Percentiles rank a stretch among this genome's conserved stretches.
Conservation (phyloP, 2,329 filamentous ascomycete species). For the Penicillium sp. region DNA sequence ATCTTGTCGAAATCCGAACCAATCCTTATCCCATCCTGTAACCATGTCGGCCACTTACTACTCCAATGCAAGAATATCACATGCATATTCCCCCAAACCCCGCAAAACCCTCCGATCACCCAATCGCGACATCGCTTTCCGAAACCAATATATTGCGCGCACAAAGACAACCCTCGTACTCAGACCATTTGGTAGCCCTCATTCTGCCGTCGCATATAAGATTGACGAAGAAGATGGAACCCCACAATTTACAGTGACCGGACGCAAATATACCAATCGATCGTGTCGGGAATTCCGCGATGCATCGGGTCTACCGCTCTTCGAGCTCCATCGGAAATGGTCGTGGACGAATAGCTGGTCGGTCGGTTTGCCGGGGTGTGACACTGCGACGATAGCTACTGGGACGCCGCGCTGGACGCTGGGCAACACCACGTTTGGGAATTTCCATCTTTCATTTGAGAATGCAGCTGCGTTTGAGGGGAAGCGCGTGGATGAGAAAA, state of each 20-base stretch:
- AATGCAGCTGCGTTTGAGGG: constrained; percentile 10
- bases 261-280: constrained; percentile 25
- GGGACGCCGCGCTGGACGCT: constrained; percentile 9
- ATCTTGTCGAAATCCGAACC: not conserved
- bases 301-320: constrained; percentile 26
- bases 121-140: constrained; percentile 22
- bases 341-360: constrained; percentile 14
- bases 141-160: constrained; percentile 19
- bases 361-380: constrained; percentile 15
- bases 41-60: constrained; percentile 20
- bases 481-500: constrained; percentile 11
- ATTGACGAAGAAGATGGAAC: constrained; percentile 21
- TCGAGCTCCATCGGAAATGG: constrained; percentile 24
- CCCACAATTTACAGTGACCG: constrained; percentile 23
- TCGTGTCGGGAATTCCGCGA: constrained; percentile 28
- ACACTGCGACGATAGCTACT: constrained; percentile 10
- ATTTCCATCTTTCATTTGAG: constrained; percentile 12
- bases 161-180: constrained; percentile 20
- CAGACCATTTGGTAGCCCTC: constrained; percentile 14
- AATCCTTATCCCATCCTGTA: not conserved
- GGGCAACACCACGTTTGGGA: constrained; percentile 7
- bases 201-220: constrained; percentile 20
- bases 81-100: constrained; percentile 8
- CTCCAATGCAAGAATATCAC: constrained; percentile 20
- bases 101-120: constrained; percentile 22